phyloP scores from a whole-genome alignment of 257 asterid species.

The Solanum sejunctum region DNA sequence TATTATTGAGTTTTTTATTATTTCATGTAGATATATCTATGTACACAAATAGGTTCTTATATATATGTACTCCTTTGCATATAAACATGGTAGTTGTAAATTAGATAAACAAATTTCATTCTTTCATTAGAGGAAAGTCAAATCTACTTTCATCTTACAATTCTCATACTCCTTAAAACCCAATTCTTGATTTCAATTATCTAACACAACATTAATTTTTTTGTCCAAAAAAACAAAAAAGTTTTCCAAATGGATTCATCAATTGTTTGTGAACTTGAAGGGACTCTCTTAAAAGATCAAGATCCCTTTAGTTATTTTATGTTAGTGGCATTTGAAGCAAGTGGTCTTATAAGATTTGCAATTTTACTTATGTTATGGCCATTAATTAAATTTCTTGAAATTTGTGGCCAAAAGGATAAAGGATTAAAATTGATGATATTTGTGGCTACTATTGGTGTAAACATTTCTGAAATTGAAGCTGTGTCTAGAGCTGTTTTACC shows the following conservation, averaged over 20 bases:
- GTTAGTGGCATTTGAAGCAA: slow-evolving; percentile 84
- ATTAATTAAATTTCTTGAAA: slow-evolving; percentile 35
- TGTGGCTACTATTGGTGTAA: slow-evolving; percentile 53
- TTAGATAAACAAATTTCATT: slow-evolving; percentile 31
- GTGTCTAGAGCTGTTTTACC: slow-evolving; percentile 82
- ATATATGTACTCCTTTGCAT: not conserved
- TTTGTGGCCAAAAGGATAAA: slow-evolving; percentile 24
- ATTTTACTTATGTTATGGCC: slow-evolving; percentile 52
- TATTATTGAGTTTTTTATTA: not conserved
- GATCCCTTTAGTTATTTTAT: slow-evolving; percentile 69
- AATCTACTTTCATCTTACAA: slow-evolving; percentile 49
- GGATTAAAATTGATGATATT: slow-evolving; percentile 58
- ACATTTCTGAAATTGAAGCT: slow-evolving; percentile 47
- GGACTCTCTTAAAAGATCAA: slow-evolving; percentile 50
- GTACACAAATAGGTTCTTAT: not conserved
- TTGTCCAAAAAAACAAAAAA: not conserved
- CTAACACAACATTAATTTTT: not conserved
- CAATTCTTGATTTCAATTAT: not conserved
- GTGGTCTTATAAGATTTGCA: slow-evolving; percentile 55
- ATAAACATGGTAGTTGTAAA: slow-evolving; percentile 26
- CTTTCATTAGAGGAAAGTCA: slow-evolving; percentile 31
- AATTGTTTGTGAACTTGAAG: slow-evolving; percentile 58
- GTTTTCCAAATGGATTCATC: slow-evolving; percentile 22
- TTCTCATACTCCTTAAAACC: slow-evolving; percentile 15
- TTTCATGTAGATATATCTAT: slow-evolving; percentile 21